Evolutionary conservation across 2,329 filamentous ascomycete genomes (phyloP).

Genomic region (Fonsecaea multimorphosa): DNA sequence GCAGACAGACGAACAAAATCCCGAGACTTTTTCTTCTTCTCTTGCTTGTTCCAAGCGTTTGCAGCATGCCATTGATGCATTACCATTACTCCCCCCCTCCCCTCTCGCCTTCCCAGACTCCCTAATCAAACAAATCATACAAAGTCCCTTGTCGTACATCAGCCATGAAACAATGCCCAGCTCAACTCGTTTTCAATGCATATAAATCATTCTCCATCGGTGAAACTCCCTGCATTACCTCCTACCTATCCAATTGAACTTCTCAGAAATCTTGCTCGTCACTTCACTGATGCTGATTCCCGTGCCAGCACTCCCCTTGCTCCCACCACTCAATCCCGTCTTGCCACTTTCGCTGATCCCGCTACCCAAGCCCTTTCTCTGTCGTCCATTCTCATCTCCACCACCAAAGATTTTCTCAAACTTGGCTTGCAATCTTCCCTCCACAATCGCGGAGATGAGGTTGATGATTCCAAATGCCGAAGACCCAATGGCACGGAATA

Average conservation of each 20-base stretch:
- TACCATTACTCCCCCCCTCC: too few relatives aligned
- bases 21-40: too few relatives aligned
- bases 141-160: background rate
- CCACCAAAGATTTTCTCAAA: constrained; percentile 38
- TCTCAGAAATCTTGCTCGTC: constrained; percentile 37
- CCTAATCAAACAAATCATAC: too few relatives aligned
- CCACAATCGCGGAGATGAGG: constrained; percentile 80
- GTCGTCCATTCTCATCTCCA: constrained; percentile 37
- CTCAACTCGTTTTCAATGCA: background rate
- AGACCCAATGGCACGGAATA: constrained; percentile 85
- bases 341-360: constrained; percentile 35
- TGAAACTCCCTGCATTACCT: constrained; percentile 11
- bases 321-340: constrained; percentile 30
- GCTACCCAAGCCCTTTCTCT: constrained; percentile 30
- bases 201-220: background rate
- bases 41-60: too few relatives aligned
- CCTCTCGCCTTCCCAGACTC: too few relatives aligned
- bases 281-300: constrained; percentile 36
- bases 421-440: constrained; percentile 73
- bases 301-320: constrained; percentile 23
- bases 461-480: constrained; percentile 85
- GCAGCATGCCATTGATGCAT: too few relatives aligned
- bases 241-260: constrained; percentile 33
- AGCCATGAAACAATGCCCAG: background rate
- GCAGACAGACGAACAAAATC: too few relatives aligned